Conservation (phyloP, 495 filamentous ascomycete species). For the Letharia columbiana region DNA sequence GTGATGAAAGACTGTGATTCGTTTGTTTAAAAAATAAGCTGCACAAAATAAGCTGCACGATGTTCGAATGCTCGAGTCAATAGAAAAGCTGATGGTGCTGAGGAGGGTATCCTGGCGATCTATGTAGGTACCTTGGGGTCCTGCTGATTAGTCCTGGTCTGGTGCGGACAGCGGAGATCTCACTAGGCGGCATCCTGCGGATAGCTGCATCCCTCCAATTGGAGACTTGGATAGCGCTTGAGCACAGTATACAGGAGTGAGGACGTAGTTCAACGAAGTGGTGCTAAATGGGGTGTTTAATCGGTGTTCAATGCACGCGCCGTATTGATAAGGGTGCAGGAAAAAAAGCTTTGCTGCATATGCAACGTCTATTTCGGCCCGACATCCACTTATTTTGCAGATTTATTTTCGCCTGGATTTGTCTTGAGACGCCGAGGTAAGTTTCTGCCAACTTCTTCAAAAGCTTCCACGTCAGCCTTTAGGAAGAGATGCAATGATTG, state of each 20-base stretch:
- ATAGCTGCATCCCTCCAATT: neutral
- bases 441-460: neutral
- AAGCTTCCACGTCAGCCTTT: neutral
- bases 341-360: neutral
- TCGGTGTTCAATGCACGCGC: neutral
- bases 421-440: neutral
- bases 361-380: conserved; percentile 4
- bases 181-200: conserved; percentile 1
- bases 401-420: neutral
- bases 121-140: neutral
- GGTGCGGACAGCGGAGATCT: neutral
- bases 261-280: neutral
- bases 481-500: neutral
- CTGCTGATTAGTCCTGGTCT: conserved; percentile 1
- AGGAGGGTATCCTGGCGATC: neutral
- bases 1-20: neutral
- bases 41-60: neutral
- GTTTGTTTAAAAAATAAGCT: neutral
- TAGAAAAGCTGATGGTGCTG: neutral
- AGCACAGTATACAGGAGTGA: neutral
- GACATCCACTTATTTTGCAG: neutral
- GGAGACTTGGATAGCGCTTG: neutral
- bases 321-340: conserved; percentile 1
- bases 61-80: neutral
- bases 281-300: neutral